Base-by-base conservation (phyloP, 495 filamentous ascomycete species). In the Saxispiralis lemnorum region DNA sequence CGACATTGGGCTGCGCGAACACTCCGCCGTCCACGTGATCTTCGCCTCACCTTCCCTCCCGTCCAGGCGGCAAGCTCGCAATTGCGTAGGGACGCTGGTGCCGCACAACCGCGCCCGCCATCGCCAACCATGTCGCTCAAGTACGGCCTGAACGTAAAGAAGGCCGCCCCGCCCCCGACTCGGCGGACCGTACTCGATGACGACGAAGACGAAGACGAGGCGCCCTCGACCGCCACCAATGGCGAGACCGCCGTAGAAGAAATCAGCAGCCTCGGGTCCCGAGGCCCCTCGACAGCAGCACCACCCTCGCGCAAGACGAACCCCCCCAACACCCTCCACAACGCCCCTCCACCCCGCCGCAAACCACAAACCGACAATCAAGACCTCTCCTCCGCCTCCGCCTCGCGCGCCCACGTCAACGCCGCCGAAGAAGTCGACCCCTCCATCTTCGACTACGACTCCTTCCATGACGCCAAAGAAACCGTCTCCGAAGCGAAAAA, bases 381-480 rank as follows among this genome's bases (percentile, higher is more conserved):
- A 16, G 40, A 43, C 33, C 59, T 77, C 6, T 76, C 72, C 33
- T 65, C 67, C 51, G 62, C 65, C 0, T 61, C 68, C 21, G 64
- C 66, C 37, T 71, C 73, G 36, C 65, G 65, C 39, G 72, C 71
- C 36, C 63, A 75, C 48, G 64, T 68, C 20, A 59, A 70, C 46
- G 67, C 67, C 9, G 77, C 76, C n/a, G 64, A 66, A 21, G 62
- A 64, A 33, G 43, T 73, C 7, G 80, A 85, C 56, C 61, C 79
- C 3, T 70, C 68, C 20, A 76, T 85, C 52, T 85, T 81, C 62
- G 80, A 83, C 59, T 85, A 84, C 59, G 79, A 84, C 51, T 67
- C 65, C 1, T 74, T 76, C 11, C 82, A 80, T 59, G 80, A 84
- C 46, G 75, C 74, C 1, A 47, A 65, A 28, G 39, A 56, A 15